Percentiles rank a stretch among this genome's conserved stretches.
Conservation (phyloP, 352 stramenopile species). For the Phytopythium boreale region DNA sequence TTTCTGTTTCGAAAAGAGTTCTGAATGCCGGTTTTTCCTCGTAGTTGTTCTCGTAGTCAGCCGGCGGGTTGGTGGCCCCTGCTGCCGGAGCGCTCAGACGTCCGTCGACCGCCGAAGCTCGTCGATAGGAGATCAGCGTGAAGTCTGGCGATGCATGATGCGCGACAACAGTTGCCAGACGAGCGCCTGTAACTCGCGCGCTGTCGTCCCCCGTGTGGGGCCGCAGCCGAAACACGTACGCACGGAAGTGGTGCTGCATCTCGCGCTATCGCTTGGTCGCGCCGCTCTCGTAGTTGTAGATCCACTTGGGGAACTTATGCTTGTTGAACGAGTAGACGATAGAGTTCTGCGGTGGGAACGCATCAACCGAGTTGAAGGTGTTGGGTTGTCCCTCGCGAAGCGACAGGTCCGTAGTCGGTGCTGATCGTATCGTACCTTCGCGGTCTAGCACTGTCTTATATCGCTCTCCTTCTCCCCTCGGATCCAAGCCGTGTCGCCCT, state of each 20-base stretch:
- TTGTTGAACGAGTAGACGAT: conserved; percentile 49
- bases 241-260: conserved; percentile 40
- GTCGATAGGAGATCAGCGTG: conserved; percentile 34
- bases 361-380: background rate
- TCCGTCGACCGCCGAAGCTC: background rate
- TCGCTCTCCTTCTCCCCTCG: no score
- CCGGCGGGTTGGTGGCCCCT: no score
- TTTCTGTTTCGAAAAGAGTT: no score
- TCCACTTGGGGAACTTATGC: conserved; percentile 45
- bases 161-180: conserved; percentile 24
- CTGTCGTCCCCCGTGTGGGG: conserved; percentile 2
- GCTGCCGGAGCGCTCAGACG: no score
- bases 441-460: no score
- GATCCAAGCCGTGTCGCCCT: no score
- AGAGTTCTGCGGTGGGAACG: conserved; percentile 18
- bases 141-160: conserved; percentile 31
- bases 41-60: no score
- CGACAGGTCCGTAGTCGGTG: no score
- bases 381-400: no score
- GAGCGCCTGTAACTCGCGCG: no score
- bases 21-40: no score
- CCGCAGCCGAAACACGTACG: conserved; percentile 34
- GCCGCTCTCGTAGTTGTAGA: conserved; percentile 51
- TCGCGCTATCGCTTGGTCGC: conserved; percentile 39
- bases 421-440: no score